Conservation (phyloP, 108 stramenopile species). For the Parietichytrium sp. region DNA sequence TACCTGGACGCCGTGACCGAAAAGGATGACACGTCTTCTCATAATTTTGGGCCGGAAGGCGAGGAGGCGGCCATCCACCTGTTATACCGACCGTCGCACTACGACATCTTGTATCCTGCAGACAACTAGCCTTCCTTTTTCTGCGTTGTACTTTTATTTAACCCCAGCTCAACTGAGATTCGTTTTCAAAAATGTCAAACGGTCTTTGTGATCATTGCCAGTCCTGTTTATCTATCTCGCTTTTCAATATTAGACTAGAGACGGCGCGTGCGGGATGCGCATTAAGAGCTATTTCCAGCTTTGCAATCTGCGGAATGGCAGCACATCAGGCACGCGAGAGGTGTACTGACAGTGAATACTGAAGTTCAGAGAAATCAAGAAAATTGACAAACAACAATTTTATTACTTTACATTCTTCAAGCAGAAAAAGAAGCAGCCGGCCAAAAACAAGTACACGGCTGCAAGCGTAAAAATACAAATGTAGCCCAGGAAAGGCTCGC, state of each 20-base stretch:
- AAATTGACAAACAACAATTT: not conserved
- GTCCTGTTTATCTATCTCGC: too few species aligned
- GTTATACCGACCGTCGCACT: constrained; percentile 52
- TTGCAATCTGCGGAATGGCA: too few species aligned
- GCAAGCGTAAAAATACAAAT: not conserved
- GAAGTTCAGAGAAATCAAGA: too few species aligned
- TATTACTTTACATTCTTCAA: not conserved
- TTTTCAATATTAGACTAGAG: too few species aligned
- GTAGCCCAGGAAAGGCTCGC: not conserved
- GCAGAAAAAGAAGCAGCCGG: not conserved
- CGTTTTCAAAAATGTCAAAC: too few species aligned
- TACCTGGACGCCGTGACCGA: constrained; percentile 52
- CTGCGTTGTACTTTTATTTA: not conserved
- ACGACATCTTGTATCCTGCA: constrained; percentile 44
- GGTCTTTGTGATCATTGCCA: too few species aligned
- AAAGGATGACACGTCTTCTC: not conserved
- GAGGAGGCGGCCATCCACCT: constrained; percentile 20
- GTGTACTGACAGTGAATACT: too few species aligned
- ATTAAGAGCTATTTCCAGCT: too few species aligned
- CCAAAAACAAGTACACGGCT: constrained; percentile 1
- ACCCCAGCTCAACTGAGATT: too few species aligned
- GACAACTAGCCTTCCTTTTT: not conserved
- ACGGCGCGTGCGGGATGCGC: too few species aligned
- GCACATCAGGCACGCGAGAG: too few species aligned
- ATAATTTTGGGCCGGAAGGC: constrained; percentile 37